phyloP scores from a whole-genome alignment of 2,329 filamentous ascomycete species.

The Fusarium algeriense region DNA sequence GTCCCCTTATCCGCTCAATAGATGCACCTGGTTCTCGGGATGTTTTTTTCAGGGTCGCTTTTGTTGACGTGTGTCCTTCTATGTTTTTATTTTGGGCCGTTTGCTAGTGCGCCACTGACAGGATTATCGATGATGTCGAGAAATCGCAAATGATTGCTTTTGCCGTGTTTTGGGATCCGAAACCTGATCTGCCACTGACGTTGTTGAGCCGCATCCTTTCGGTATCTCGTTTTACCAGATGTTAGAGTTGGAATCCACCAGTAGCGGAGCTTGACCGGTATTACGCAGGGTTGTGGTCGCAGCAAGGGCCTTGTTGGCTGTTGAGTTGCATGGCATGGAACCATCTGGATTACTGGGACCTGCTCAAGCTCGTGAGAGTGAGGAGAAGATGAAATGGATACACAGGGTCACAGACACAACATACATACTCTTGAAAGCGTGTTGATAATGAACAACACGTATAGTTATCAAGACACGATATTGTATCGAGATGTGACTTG shows the following conservation, averaged over 20 bases:
- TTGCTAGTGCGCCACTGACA: conserved; percentile 18
- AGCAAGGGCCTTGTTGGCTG: conserved; percentile 27
- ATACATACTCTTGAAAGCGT: background rate
- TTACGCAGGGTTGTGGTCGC: conserved; percentile 24
- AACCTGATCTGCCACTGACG: conserved; percentile 32
- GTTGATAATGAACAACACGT: too few species aligned
- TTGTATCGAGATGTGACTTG: background rate
- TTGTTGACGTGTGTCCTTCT: background rate
- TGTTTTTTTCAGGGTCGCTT: conserved; percentile 16
- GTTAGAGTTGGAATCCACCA: conserved; percentile 28
- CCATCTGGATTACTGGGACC: conserved; percentile 33
- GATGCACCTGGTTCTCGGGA: conserved; percentile 38
- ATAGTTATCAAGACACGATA: background rate
- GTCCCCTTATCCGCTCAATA: conserved; percentile 26
- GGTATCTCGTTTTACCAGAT: conserved; percentile 4
- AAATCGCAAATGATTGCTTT: background rate
- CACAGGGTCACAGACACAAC: background rate
- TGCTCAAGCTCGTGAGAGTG: background rate
- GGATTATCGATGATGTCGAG: background rate
- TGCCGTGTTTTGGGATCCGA: conserved; percentile 10
- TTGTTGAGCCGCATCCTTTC: conserved; percentile 39
- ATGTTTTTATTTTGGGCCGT: conserved; percentile 7
- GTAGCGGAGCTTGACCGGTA: conserved; percentile 33
- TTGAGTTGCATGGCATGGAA: conserved; percentile 33
- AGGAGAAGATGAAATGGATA: conserved; percentile 11